phyloP scores from a whole-genome alignment of 306 rosid genomes.

The Prinsepia uniflora region DNA sequence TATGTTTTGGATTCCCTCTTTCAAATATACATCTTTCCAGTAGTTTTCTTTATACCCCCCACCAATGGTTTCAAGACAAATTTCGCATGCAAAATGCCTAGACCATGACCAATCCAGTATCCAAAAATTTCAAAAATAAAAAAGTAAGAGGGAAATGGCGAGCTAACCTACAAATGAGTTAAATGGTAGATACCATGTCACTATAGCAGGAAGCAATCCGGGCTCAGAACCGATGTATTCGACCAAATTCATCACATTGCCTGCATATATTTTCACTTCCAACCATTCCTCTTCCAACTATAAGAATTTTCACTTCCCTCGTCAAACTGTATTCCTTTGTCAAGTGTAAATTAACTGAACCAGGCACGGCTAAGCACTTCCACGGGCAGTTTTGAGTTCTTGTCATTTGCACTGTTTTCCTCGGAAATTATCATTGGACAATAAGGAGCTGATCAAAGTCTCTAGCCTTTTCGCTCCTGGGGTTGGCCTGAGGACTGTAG shows the following conservation, averaged over 20 bases:
- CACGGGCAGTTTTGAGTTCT: conserved; percentile 18
- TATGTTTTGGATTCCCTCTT: conserved; percentile 13
- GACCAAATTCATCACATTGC: conserved; percentile 36
- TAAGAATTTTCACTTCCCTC: conserved; percentile 11
- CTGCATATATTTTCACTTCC: conserved; percentile 26
- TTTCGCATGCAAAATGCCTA: conserved; percentile 25
- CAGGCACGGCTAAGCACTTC: conserved; percentile 28
- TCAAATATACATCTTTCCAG: conserved; percentile 17
- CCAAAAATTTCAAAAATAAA: conserved; percentile 3
- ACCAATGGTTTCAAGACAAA: conserved; percentile 12
- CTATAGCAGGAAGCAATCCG: conserved; percentile 28
- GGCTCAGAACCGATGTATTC: conserved; percentile 24
- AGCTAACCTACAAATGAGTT: conserved; percentile 32
- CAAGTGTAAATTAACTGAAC: conserved; percentile 32
- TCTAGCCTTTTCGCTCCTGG: conserved; percentile 78
- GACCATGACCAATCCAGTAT: conserved; percentile 17
- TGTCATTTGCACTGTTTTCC: conserved; percentile 79
- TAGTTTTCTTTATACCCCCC: conserved; percentile 12
- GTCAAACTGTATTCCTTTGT: conserved; percentile 36
- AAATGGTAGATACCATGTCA: conserved; percentile 37
- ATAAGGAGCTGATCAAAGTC: conserved; percentile 55
- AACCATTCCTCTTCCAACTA: conserved; percentile 33
- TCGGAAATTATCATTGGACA: conserved; percentile 68
- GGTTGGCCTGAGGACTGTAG: conserved; percentile 66
- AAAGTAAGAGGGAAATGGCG: conserved; percentile 16